phyloP scores from a whole-genome alignment of 768 basidiomycete species.

The Tricholoma terreum region DNA sequence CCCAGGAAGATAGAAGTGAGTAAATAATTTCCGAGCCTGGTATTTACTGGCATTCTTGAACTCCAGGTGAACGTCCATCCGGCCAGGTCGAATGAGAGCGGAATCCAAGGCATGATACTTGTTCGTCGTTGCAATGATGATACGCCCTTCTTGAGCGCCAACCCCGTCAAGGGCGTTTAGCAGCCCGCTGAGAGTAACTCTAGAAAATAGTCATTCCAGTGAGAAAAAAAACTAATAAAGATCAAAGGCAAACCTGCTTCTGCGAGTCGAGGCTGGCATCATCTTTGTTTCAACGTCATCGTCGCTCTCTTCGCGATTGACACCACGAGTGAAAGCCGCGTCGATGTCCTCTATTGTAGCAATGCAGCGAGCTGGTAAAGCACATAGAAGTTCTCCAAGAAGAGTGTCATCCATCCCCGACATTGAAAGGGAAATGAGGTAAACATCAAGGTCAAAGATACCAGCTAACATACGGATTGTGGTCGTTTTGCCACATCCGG shows the following conservation, averaged over 20 bases:
- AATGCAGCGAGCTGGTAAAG: slow-evolving; percentile 63
- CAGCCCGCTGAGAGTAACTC: slow-evolving; percentile 68
- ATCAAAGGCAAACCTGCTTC: slow-evolving; percentile 9
- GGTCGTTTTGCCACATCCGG: slow-evolving; percentile 75
- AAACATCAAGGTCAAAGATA: slow-evolving; percentile 60
- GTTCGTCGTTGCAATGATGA: slow-evolving; percentile 79
- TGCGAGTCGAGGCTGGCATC: background rate
- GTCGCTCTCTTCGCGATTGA: slow-evolving; percentile 32
- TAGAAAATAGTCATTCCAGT: slow-evolving; percentile 9
- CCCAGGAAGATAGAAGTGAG: slow-evolving; percentile 60
- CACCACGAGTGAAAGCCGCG: slow-evolving; percentile 53
- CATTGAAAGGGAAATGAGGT: slow-evolving; percentile 63
- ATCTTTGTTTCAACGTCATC: background rate
- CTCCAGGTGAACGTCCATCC: slow-evolving; percentile 78
- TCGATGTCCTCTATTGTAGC: slow-evolving; percentile 83
- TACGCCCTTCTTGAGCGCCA: slow-evolving; percentile 77
- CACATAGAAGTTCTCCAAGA: slow-evolving; percentile 53
- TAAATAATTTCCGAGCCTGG: slow-evolving; percentile 66
- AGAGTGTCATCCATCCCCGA: slow-evolving; percentile 58
- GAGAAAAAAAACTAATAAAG: background rate
- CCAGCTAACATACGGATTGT: slow-evolving; percentile 72
- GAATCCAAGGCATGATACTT: slow-evolving; percentile 67
- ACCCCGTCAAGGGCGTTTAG: slow-evolving; percentile 81
- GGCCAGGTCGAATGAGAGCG: slow-evolving; percentile 73
- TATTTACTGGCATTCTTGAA: slow-evolving; percentile 70